Base-by-base conservation (phyloP, 2,329 filamentous ascomycete genomes). In the Trichoderma lentiforme region DNA sequence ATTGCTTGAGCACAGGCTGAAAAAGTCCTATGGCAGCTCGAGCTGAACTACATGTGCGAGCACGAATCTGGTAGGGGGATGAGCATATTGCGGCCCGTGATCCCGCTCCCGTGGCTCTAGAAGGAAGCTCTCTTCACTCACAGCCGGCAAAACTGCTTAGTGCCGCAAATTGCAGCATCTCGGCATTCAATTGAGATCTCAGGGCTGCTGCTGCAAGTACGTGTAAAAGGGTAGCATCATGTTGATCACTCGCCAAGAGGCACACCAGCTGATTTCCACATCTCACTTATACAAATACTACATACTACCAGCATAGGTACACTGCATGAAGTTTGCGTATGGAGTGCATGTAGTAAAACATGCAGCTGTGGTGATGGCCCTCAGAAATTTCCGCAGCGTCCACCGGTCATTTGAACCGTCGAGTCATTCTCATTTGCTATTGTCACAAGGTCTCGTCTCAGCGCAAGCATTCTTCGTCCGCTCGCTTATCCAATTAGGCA, bases 81-180 rank as follows among this genome's bases (percentile, higher is more conserved):
- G 53, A 60, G 26, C 14, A 30, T 39, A 32, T 24, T 21, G 56
- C 65, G 65, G 65, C 65, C 65, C 65, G 65, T 28, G 28, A 32
- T 69, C 66, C 66, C 66, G 66, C 66, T 69, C 56, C 66, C 56
- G 53, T 26, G 47, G 36, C 66, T 57, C 15, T 9, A 51, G 63
- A 51, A 61, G 56, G 24, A 15, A 18, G 39, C 39, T 43, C 32
- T 34, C 15, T 30, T 32, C 24, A 32, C 61, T 43, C 47, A 9
- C 28, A 36, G 30, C 21, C 51, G 63, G 64, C 51, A 67, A 21
- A 57, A 21, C 21, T 36, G 28, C 21, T 12, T 56, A 39, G 63
- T 39, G 39, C 63, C 47, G 63, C 47, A 26, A 56, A 36, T 39
- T 36, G 21, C 30, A 67, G 15, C 64, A 39, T 57, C 64, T 67